phyloP scores from a whole-genome alignment of 1,139 yeast genomes.

The Saccharomyces uvarum region DNA sequence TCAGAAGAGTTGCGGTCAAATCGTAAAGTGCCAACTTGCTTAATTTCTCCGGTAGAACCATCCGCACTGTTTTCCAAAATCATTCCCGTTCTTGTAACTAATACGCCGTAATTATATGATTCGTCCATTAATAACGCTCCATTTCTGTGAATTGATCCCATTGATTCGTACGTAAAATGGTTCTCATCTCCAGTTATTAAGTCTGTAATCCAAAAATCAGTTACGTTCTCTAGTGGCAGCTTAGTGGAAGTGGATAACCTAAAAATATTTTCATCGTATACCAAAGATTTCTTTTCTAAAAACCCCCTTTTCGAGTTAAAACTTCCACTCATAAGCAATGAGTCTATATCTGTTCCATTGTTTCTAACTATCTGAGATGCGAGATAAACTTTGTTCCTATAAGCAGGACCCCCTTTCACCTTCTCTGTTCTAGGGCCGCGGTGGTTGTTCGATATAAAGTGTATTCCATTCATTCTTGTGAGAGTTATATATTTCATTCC shows the following conservation, averaged over 20 bases:
- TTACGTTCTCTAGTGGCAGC: background rate
- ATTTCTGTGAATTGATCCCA: background rate
- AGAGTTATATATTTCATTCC: background rate
- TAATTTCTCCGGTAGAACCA: background rate
- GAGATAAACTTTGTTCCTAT: background rate
- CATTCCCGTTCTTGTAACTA: background rate
- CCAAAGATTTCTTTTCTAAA: background rate
- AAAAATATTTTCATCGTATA: background rate
- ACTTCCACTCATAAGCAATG: background rate
- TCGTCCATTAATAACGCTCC: background rate
- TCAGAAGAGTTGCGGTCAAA: background rate
- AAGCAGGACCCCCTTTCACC: background rate
- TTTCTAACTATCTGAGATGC: background rate
- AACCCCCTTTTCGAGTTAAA: background rate
- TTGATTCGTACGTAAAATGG: background rate
- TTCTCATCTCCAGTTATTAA: background rate
- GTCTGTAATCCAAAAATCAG: background rate
- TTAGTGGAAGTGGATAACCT: background rate
- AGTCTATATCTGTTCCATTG: background rate
- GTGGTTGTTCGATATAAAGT: background rate
- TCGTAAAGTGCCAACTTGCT: background rate
- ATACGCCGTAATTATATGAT: background rate
- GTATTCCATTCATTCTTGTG: background rate
- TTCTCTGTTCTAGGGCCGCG: background rate
- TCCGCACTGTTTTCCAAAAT: background rate